These are phyloP conservation scores for Daldinia sp. DNA, from an alignment of 2,329 filamentous ascomycete genomes.

Conservation along the genomic window DNA sequence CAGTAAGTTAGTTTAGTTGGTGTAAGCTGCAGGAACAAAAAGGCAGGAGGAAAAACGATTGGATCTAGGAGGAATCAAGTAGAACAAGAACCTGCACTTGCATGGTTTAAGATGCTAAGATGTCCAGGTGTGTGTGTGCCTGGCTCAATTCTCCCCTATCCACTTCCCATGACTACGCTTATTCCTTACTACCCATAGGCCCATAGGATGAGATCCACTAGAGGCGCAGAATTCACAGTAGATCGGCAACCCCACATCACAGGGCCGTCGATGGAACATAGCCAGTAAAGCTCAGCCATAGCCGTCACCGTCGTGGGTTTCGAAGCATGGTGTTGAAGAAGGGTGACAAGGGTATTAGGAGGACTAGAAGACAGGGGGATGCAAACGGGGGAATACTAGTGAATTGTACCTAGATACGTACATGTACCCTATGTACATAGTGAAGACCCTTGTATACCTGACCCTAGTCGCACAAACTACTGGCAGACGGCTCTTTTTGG, in stretches of 20 bases:
- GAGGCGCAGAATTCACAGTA: constrained; percentile 38
- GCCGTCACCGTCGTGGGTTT: constrained; percentile 48
- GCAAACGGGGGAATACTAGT: constrained; percentile 25
- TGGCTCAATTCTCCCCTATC: constrained; percentile 23
- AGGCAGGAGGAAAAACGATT: constrained; percentile 45
- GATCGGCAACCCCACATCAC: constrained; percentile 38
- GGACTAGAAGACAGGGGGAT: constrained; percentile 16
- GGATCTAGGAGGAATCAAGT: constrained; percentile 46
- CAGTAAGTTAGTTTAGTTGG: constrained; percentile 29
- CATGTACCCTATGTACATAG: too few species aligned
- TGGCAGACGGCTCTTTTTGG: constrained; percentile 33
- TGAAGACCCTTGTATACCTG: background rate
- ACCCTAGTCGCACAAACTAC: constrained; percentile 1
- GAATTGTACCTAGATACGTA: constrained; percentile 42
- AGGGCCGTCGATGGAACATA: constrained; percentile 42
- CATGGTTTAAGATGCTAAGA: background rate
- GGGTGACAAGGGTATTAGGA: constrained; percentile 41
- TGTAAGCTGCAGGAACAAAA: constrained; percentile 49
- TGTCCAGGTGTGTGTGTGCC: background rate
- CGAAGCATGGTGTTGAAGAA: constrained; percentile 51
- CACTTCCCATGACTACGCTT: constrained; percentile 37
- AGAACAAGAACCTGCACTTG: constrained; percentile 43
- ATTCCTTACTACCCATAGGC: constrained; percentile 24
- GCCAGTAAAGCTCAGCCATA: constrained; percentile 50
- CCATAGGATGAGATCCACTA: constrained; percentile 29